phyloP scores from a whole-genome alignment of 163 green algal species.

The Chloromonas sp. region DNA sequence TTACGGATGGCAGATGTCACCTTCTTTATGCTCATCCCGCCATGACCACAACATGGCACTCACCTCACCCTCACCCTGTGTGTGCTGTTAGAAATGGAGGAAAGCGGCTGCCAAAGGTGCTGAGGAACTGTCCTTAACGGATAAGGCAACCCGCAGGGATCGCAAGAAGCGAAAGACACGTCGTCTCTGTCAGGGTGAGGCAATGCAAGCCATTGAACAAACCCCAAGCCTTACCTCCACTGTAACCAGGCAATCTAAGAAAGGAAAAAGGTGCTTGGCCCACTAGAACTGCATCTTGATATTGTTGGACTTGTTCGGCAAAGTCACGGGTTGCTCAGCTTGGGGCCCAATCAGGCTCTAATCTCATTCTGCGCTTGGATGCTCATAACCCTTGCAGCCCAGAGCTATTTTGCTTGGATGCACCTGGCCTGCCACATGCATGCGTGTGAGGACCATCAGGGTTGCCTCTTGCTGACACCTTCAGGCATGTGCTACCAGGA shows the following conservation, averaged over 20 bases:
- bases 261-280: neutral
- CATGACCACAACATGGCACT: no score
- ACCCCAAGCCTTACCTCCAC: neutral
- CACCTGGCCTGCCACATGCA: no score
- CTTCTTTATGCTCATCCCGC: no score
- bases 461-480: no score
- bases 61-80: neutral
- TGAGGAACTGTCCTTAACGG: neutral
- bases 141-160: no score
- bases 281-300: no score
- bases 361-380: neutral
- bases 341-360: neutral
- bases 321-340: neutral
- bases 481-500: constrained; percentile 46
- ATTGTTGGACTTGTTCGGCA: neutral
- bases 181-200: neutral
- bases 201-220: neutral
- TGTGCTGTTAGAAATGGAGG: neutral
- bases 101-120: constrained; percentile 1
- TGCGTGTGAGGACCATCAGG: no score
- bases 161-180: constrained; percentile 8
- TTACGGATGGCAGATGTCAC: no score
- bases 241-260: neutral
- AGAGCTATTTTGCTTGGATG: no score
- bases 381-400: no score